These are phyloP conservation scores for Ganoderma sinense DNA, from an alignment of 1,284 basidiomycete species.

Conservation along the genomic window DNA sequence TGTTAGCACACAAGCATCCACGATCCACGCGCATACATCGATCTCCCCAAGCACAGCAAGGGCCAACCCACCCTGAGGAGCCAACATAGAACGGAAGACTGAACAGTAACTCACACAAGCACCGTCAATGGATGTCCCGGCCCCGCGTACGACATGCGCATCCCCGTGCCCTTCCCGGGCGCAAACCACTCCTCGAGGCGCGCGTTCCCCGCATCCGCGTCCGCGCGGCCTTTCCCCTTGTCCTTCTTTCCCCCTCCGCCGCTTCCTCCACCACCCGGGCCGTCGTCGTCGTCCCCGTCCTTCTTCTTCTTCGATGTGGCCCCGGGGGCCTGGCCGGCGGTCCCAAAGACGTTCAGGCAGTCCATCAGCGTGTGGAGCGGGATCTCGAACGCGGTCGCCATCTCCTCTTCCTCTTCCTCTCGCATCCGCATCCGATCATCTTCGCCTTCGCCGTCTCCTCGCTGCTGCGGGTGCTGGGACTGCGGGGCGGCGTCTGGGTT, in stretches of 20 bases:
- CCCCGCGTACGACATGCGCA: slow-evolving; percentile 87
- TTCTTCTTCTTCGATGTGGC: slow-evolving; percentile 54
- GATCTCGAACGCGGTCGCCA: slow-evolving; percentile 76
- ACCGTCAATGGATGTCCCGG: slow-evolving; percentile 82
- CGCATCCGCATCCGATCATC: neutral
- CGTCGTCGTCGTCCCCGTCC: slow-evolving; percentile 21
- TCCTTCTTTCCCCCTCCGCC: slow-evolving; percentile 43
- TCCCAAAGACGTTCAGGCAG: slow-evolving; percentile 92
- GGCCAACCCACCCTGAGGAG: slow-evolving; percentile 42
- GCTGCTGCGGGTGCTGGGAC: slow-evolving; percentile 23
- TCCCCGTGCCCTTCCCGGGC: slow-evolving; percentile 75
- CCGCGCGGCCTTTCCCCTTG: slow-evolving; percentile 55
- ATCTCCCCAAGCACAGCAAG: slow-evolving; percentile 10
- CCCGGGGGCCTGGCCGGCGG: slow-evolving; percentile 56
- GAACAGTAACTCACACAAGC: slow-evolving; percentile 63
- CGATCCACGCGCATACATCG: slow-evolving; percentile 1
- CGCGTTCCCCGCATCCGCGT: slow-evolving; percentile 39
- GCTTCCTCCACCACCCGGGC: slow-evolving; percentile 17
- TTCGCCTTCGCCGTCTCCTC: slow-evolving; percentile 17
- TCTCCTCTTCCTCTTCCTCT: slow-evolving; percentile 40
- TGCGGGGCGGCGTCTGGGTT: slow-evolving; percentile 45
- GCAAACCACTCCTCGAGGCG: slow-evolving; percentile 62
- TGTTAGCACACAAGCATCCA: slow-evolving; percentile 1
- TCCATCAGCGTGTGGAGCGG: slow-evolving; percentile 85
- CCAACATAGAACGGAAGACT: neutral